Base-by-base conservation (phyloP, 2,329 filamentous ascomycete genomes). In the Ceratocystis colombiana region DNA sequence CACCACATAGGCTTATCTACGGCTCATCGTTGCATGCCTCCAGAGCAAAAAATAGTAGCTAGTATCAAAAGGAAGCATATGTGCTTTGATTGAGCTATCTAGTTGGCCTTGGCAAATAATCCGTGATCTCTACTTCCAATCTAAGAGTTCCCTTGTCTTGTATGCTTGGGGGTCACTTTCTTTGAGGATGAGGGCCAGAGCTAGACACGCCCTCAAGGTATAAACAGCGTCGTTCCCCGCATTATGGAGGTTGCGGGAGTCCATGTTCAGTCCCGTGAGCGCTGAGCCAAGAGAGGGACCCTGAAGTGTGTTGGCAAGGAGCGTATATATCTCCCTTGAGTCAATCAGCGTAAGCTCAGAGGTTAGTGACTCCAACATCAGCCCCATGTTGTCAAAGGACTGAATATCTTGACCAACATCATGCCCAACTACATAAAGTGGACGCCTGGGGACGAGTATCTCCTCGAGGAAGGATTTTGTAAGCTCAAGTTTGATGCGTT, bases 221-320 rank as follows among this genome's bases (percentile, higher is more conserved):
- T 88, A 94, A 1, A 85, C 82, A 0, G 91, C 90, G 73, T 96
- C 91, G 70, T 96, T 96, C 1, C 91, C 86, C 0, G 87, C 91
- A 72, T 96, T 96, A 75, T 96, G 91, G n/a, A 93, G 78, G 70
- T 88, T 79, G 74, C 78, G 82, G 53, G 79, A 82, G 0, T 76
- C 71, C 7, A 95, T 82, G 2, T 81, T 82, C 33, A 96, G 77
- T 5, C 87, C 80, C 5, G 75, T 71, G 28, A 96, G 80, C 15
- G 95, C 79, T 5, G 71, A 76, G 0, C 76, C 77, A 1, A 97
- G 80, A 1, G 81, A 82, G 15, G 81, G 79, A 2, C 79, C 73
- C 1, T 87, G 77, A 0, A 72, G 71, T 25, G 82, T 79, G 15
- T 80, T 78, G 41, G 79, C 80, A 71, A 87, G 81, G 15, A 83